Base-by-base conservation (phyloP, 768 basidiomycete species). In the Filobasidium floriforme region DNA sequence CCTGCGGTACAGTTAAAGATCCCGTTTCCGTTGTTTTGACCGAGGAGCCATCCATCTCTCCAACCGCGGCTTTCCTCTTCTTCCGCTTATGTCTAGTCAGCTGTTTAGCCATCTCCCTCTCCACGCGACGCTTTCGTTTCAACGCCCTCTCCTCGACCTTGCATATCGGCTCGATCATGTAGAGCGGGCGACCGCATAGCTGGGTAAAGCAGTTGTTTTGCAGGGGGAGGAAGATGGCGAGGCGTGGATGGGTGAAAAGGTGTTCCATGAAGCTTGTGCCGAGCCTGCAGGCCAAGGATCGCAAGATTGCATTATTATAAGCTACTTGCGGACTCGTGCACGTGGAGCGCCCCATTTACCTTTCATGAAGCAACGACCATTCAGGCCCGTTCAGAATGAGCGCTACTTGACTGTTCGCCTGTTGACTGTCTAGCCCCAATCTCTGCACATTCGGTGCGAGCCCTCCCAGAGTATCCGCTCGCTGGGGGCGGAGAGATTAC, bases 151-250 rank as follows among this genome's bases (percentile, higher is more conserved):
- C 66, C 40, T 59, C 60, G 15, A 66, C 59, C 51, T 40, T 59
- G 12, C 46, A 59, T 15, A 68, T 76, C 70, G 79, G 69, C 15
- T 77, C 79, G 0, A 80, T 69, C 43, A 83, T 81, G 28, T 85
- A 80, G 26, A 94, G 75, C 0, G 89, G 87, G 41, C 81, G 81
- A 4, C 93, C 93, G 0, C 87, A 85, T 65, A 96, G 75, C 76
- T 98, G 93, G 68, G 88, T 88, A 43, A 87, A 83, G 73, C 90
- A 93, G 22, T 85, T 86, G 72, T 96, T 94, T 0, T 88, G 88
- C 24, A 96, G 78, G 1, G 88, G 81, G 18, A 88, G 73, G 75
- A 92, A 97, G 19, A 93, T 68, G 11, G 85, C 44, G 12, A 59
- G 44, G 29, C 46, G 88, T 0, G 87, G 86, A 63, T 87, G 83